These are phyloP conservation scores for Chimonanthus salicifolius DNA, from an alignment of 164 flowering plant species.

Conservation along the genomic window DNA sequence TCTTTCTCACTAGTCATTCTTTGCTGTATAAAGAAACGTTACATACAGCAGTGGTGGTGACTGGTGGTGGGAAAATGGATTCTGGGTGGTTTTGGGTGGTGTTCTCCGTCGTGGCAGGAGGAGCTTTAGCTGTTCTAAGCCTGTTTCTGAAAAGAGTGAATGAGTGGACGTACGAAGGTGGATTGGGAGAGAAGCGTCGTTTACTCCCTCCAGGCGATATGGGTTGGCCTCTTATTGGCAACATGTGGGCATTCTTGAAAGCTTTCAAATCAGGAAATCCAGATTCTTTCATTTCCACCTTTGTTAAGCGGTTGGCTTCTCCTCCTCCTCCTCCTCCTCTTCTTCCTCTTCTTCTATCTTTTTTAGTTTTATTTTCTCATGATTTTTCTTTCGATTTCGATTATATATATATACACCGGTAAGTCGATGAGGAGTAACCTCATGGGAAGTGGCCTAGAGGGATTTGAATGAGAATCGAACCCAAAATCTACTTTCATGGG, in stretches of 20 bases:
- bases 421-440: too few relatives aligned
- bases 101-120: not conserved
- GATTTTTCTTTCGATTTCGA: too few relatives aligned
- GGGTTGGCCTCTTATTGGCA: constrained; percentile 85
- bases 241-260: constrained; percentile 69
- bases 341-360: not conserved
- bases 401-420: too few relatives aligned
- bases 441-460: too few relatives aligned
- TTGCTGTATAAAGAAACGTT: too few relatives aligned
- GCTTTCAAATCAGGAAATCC: constrained; percentile 79
- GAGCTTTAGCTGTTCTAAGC: constrained; percentile 21
- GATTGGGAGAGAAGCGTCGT: constrained; percentile 40
- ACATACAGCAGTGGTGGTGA: too few relatives aligned
- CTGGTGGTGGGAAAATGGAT: not conserved
- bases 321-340: too few relatives aligned
- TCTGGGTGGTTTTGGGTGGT: constrained; percentile 5
- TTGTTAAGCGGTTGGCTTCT: constrained; percentile 43
- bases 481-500: too few relatives aligned
- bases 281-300: constrained; percentile 63
- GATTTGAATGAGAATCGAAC: too few relatives aligned
- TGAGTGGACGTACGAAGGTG: constrained; percentile 44
- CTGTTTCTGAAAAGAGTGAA: constrained; percentile 37
- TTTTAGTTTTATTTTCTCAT: too few relatives aligned
- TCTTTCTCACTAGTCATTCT: too few relatives aligned
- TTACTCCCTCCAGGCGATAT: constrained; percentile 81